phyloP scores from a whole-genome alignment of 179 eudicot species.

The Camellia oleifera region DNA sequence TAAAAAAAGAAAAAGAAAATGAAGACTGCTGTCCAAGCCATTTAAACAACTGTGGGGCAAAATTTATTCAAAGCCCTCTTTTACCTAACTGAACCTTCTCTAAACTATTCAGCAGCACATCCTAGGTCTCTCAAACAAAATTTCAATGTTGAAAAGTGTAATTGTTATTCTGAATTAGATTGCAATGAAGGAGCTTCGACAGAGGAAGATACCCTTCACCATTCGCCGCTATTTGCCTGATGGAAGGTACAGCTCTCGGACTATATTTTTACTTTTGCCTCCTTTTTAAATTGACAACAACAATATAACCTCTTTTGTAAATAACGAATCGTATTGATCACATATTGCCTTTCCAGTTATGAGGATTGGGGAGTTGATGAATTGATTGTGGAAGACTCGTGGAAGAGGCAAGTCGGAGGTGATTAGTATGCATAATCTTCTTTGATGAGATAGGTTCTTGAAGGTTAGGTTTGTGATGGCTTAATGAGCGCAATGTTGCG shows the following conservation, averaged over 20 bases:
- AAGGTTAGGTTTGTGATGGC: neutral
- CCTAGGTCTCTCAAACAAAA: no score
- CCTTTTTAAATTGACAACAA: neutral
- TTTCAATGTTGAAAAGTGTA: no score
- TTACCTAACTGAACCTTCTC: no score
- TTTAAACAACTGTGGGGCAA: no score
- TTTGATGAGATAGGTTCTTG: neutral
- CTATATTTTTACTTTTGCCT: neutral
- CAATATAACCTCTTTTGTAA: neutral
- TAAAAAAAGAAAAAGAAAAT: no score
- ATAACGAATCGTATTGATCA: neutral
- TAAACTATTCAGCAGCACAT: no score
- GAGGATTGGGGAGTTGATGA: conserved; percentile 99
- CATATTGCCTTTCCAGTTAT: conserved; percentile 40
- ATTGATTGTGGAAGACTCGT: conserved; percentile 91
- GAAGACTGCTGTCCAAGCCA: no score
- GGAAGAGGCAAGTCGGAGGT: conserved; percentile 99
- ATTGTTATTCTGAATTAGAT: conserved; percentile 38
- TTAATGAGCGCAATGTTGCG: neutral
- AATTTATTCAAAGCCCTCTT: no score
- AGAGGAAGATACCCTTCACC: conserved; percentile 91
- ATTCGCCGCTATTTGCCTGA: conserved; percentile 96
- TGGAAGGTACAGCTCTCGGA: conserved; percentile 57
- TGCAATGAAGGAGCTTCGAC: conserved; percentile 95
- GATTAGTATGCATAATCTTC: conserved; percentile 33